Base-by-base conservation (phyloP, 306 rosid genomes). In the Hippophae gyantsensis region DNA sequence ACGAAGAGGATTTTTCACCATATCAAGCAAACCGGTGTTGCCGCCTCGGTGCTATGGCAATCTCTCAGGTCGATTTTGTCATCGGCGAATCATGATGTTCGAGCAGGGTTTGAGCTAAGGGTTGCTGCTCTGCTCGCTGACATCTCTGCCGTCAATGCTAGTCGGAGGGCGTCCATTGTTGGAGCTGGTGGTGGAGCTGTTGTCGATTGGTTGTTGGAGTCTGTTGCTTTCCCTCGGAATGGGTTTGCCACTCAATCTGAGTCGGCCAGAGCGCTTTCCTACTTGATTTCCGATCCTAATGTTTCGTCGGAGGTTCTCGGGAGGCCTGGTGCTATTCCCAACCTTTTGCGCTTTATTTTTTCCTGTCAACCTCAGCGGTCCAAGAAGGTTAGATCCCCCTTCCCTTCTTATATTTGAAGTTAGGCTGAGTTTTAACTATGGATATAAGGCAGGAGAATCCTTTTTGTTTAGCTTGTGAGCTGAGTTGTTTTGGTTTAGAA, bases 181-280 rank as follows among this genome's bases (percentile, higher is more conserved):
- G 88, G 93, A 2, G 96, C 96, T 0, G 99, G 96, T 3, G 84
- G 89, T 0, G 99, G 99, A 11, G 96, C 86, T 32, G 99, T 92
- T 6, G 86, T 88, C 12, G 99, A 92, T 65, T 92, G 99, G 99
- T 67, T 92, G 62, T 82, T 92, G 8, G 93, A 85, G 54, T 85
- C 99, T 53, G 96, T 88, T 51, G 82, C 99, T n/a, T 84, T 71
- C 38, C 80, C 77, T 9, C 76, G 78, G 58, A 85, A 87, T 18
- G 93, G 82, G 10, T 72, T 68, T 18, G 90, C 87, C 51, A 73
- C 86, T 13, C 99, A 92, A 79, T 89, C 88, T 10, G 99, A 92
- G 81, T 77, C 95, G 9, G 95, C 99, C 7, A 92, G 99, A 49
- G 99, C 99, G 46, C 82, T 92, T 12, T 88, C 99, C 6, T 85